These are phyloP conservation scores for Parastagonospora nodorum DNA, from an alignment of 2,329 filamentous ascomycete genomes.

Conservation along the genomic window DNA sequence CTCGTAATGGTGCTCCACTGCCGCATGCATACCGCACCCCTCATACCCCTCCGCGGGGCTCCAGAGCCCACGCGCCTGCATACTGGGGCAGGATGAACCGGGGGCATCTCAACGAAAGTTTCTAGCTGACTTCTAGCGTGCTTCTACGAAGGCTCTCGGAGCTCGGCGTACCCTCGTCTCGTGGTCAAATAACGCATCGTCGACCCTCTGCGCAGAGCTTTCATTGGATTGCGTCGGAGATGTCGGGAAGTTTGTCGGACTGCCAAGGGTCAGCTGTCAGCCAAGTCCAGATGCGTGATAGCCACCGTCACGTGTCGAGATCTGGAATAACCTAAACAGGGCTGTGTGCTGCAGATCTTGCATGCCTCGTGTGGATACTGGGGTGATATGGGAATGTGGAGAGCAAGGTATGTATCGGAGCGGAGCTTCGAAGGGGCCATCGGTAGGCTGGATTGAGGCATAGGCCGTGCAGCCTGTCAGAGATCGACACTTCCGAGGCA, in stretches of 20 bases:
- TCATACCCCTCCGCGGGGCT: slow-evolving; percentile 3
- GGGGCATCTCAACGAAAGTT: slow-evolving; percentile 17
- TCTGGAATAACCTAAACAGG: background rate
- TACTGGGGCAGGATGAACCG: slow-evolving; percentile 5
- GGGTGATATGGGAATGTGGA: background rate
- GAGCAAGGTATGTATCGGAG: background rate
- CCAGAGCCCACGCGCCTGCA: background rate
- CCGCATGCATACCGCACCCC: background rate
- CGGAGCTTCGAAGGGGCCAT: background rate
- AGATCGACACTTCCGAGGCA: too few species aligned
- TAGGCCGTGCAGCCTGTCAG: background rate
- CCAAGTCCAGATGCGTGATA: background rate
- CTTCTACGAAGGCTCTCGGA: slow-evolving; percentile 17
- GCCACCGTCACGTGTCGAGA: slow-evolving; percentile 1
- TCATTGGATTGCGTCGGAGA: slow-evolving; percentile 2
- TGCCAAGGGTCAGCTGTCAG: background rate
- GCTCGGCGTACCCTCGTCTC: background rate
- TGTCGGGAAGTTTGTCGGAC: slow-evolving; percentile 19
- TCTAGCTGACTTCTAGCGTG: slow-evolving; percentile 29
- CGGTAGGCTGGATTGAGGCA: background rate
- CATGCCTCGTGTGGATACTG: background rate
- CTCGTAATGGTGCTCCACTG: background rate
- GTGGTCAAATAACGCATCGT: background rate
- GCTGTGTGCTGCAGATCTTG: background rate
- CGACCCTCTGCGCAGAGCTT: slow-evolving; percentile 1